Conservation (phyloP, 2,329 filamentous ascomycete genomes). For the Claviceps capensis region DNA sequence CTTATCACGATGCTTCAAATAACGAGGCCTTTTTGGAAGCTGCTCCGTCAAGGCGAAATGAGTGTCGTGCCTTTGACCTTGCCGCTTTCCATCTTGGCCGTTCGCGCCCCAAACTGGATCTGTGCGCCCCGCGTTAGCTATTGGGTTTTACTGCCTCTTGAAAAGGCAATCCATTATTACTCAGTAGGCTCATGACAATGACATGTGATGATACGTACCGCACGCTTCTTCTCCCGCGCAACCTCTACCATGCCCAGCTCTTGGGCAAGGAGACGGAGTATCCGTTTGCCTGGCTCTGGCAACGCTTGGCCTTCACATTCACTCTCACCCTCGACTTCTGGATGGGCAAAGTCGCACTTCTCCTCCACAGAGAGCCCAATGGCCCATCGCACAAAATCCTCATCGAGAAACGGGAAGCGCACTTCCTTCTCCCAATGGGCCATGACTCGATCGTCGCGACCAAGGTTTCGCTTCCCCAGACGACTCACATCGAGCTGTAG, state of each 20-base stretch:
- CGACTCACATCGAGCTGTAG: slow-evolving; percentile 73
- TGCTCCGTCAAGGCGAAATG: slow-evolving; percentile 23
- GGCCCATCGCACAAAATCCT: slow-evolving; percentile 71
- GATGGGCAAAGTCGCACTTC: slow-evolving; percentile 74
- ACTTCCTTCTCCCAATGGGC: slow-evolving; percentile 81
- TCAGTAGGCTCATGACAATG: too few relatives aligned
- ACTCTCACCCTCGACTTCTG: slow-evolving; percentile 13
- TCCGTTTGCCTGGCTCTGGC: slow-evolving; percentile 62
- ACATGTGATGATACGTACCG: slow-evolving; percentile 7
- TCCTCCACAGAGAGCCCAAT: slow-evolving; percentile 61
- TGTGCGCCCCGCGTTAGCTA: slow-evolving; percentile 15
- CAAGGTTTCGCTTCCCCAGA: slow-evolving; percentile 86
- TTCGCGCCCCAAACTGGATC: slow-evolving; percentile 74
- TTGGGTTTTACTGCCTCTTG: not conserved
- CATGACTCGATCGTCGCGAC: slow-evolving; percentile 83
- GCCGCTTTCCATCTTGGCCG: slow-evolving; percentile 67
- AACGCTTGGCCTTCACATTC: not conserved
- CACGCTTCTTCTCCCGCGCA: slow-evolving; percentile 68
- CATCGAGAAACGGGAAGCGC: slow-evolving; percentile 83
- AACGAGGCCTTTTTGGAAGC: too few relatives aligned
- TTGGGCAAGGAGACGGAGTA: slow-evolving; percentile 64
- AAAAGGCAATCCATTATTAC: too few relatives aligned
- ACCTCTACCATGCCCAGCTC: slow-evolving; percentile 58
- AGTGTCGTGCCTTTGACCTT: slow-evolving; percentile 55
- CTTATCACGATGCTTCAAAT: not conserved